Percentiles rank a stretch among this genome's conserved stretches.
phyloP scores from a whole-genome alignment of 495 filamentous ascomycete genomes.

The Evansstolkia leycettana region DNA sequence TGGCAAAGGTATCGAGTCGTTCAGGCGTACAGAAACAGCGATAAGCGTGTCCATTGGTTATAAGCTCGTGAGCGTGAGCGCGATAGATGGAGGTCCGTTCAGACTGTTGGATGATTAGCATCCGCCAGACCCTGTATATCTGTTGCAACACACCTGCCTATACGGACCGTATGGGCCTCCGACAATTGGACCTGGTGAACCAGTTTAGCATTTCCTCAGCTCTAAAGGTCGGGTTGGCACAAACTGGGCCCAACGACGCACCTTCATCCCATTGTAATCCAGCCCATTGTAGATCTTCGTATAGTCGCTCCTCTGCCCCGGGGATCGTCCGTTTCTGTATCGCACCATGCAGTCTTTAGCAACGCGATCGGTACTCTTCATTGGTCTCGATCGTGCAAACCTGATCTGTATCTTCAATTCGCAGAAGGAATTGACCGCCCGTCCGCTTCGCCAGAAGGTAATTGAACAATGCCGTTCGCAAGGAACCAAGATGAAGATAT shows the following conservation, averaged over 20 bases:
- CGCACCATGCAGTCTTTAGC: not conserved
- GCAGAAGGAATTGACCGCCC: constrained; percentile 81
- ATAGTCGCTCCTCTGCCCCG: constrained; percentile 64
- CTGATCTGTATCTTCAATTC: constrained; percentile 94
- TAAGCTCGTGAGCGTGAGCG: constrained; percentile 55
- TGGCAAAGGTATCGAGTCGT: constrained; percentile 51
- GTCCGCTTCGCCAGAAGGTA: constrained; percentile 80
- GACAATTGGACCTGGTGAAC: constrained; percentile 54
- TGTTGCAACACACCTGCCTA: constrained; percentile 47
- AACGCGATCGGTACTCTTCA: not conserved
- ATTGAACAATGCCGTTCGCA: constrained; percentile 87
- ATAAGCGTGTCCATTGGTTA: constrained; percentile 65
- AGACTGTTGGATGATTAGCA: constrained; percentile 57
- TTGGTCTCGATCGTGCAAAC: constrained; percentile 30
- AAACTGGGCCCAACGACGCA: too few relatives aligned
- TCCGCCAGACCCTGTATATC: too few relatives aligned
- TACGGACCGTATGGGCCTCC: constrained; percentile 78
- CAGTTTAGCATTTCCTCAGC: constrained; percentile 2
- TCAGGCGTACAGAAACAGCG: constrained; percentile 82
- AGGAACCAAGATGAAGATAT: constrained; percentile 79
- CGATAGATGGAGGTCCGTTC: constrained; percentile 66
- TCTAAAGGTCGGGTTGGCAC: too few relatives aligned
- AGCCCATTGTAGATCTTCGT: constrained; percentile 74
- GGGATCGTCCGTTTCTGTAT: constrained; percentile 61
- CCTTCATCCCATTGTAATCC: constrained; percentile 94